These are phyloP conservation scores for Raphanus sativus DNA, from an alignment of 345 rosid species.

Conservation along the genomic window DNA sequence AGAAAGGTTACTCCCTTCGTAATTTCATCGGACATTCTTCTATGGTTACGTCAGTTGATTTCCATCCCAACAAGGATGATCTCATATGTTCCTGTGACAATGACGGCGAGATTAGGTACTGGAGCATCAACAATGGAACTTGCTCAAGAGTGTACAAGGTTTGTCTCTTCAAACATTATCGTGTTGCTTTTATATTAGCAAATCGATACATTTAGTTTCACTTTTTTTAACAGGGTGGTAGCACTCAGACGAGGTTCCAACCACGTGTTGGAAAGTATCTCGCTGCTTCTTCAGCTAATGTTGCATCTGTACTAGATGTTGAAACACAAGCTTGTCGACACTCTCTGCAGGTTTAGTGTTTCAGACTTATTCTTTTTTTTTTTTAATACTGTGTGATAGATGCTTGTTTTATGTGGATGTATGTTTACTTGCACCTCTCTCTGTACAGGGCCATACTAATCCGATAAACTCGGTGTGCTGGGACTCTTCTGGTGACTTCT, in stretches of 20 bases:
- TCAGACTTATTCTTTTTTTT: background rate
- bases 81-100: slow-evolving; percentile 94
- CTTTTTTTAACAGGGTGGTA: slow-evolving; percentile 65
- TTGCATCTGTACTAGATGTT: slow-evolving; percentile 77
- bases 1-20: slow-evolving; percentile 85
- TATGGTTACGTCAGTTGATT: slow-evolving; percentile 77
- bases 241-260: slow-evolving; percentile 84
- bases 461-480: slow-evolving; percentile 80
- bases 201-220: background rate
- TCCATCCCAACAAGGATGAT: slow-evolving; percentile 88
- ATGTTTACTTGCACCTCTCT: background rate
- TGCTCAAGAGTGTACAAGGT: slow-evolving; percentile 76
- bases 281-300: slow-evolving; percentile 83
- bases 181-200: background rate
- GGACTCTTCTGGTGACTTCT: slow-evolving; percentile 81
- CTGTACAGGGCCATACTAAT: slow-evolving; percentile 71
- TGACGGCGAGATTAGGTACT: slow-evolving; percentile 88
- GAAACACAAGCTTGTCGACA: slow-evolving; percentile 79
- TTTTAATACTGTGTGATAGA: background rate
- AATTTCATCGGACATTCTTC: slow-evolving; percentile 78
- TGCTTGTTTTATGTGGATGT: background rate
- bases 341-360: slow-evolving; percentile 61
- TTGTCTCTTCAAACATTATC: background rate
- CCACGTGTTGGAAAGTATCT: slow-evolving; percentile 87
- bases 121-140: slow-evolving; percentile 87